Base-by-base conservation (phyloP, 2,329 filamentous ascomycete genomes). In the Alternaria conjuncta region DNA sequence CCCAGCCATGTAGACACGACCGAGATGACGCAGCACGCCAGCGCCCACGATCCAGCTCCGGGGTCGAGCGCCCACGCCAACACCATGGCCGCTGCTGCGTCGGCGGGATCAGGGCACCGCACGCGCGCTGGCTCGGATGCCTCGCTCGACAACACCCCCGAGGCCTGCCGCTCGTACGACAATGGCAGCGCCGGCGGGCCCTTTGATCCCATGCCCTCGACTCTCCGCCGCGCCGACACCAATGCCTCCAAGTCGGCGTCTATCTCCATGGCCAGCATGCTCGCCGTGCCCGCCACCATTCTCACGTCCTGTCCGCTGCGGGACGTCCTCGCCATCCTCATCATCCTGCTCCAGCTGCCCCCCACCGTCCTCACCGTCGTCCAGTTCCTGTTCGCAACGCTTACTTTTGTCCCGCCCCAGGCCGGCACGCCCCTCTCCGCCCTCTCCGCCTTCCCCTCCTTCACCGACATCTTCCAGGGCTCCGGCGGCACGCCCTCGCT, bases 251-350 rank as follows among this genome's bases (percentile, higher is more conserved):
- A 88, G 77, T 90, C 90, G 80, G 88, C 90, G 71, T 84, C 86
- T 69, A 86, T 90, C 58, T 90, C 92, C 71, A 89, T 91, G 71
- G 63, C 66, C 77, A 85, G 89, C 58, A 89, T 92, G 51, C 82
- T 97, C 71, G 90, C 92, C 73, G 85, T 96, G 69, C 91, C 92
- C 67, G 88, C 92, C 71, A 97, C 94, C 59, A 95, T 98, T 73
- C 88, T 98, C 78, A 90, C 89, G 75, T 93, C 94, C 56, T 95
- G 94, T 75, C 95, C 95, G 57, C 89, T 97, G 77, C 92, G 93
- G 83, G 95, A 98, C 83, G 97, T 95, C 65, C 93, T 97, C 82
- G 94, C 95, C 78, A 97, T 98, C 75, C 89, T 98, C 79, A 97
- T 97, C 82, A 92, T 97, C 74, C 88, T 98, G 71, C 92, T 97